Evolutionary conservation across 495 filamentous ascomycete species (phyloP), one percentile per base, ranked within the genome.

Genomic region (Hypoxylon fragiforme): DNA sequence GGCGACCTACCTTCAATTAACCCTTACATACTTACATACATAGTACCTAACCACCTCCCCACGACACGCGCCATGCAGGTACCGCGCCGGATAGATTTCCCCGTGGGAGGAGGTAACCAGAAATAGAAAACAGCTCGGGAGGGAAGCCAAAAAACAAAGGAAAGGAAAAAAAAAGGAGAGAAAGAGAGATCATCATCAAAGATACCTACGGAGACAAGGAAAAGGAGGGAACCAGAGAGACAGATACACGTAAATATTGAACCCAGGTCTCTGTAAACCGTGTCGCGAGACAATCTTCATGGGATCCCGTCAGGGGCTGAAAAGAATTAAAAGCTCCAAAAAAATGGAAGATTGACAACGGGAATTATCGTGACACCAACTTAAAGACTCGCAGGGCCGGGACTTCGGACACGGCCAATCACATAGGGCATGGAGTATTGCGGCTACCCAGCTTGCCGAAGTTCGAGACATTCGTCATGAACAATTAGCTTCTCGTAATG

Each of bases 371-470:
- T 62, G 42, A 49, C 47, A 62, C 58, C n/a, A 56, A 40, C 42
- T n/a, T 5, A 62, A 43, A 62, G 52, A 62, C 52, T 56, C 30
- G 34, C 58, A 62, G 58, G 28, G 44, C 44, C 52, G 51, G 47
- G 45, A 45, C 34, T 39, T 43, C 51, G 36, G 51, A 43, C 45
- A 12, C 36, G 24, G 5, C 58, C 58, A 62, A 56, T 62, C 51
- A 56, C 20, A 26, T 37, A 43, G 12, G 12, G 20, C 3, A 62
- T 56, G 52, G 47, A 47, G 47, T 51, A 56, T 52, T 62, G 58
- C 58, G 58, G 57, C 58, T 52, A 43, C 26, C 43, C 32, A 39
- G 51, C 57, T 62, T 62, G 58, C 58, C 51, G 58, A 62, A 52
- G 32, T 62, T 35, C 52, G 52, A 62, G 58, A 62, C 58, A 62